Percentiles rank a stretch among this genome's conserved stretches.
Conservation (phyloP, 805 yeast species). For the Yueomyces sp. region DNA sequence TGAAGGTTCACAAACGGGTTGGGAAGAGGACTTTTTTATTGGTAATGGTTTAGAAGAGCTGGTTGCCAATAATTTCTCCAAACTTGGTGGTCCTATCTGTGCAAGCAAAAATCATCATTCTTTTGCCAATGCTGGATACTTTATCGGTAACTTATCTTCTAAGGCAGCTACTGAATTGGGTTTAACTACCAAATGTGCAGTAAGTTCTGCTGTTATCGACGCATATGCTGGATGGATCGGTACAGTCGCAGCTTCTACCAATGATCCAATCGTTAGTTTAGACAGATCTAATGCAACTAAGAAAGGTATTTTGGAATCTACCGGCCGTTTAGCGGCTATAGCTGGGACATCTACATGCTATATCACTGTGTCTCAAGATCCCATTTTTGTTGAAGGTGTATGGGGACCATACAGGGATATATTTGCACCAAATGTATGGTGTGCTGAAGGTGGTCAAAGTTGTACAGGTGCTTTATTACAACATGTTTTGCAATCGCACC, state of each 20-base stretch:
- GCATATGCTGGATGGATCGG: conserved; percentile 99
- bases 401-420: conserved; percentile 99
- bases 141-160: conserved; percentile 58
- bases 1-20: conserved; percentile 73
- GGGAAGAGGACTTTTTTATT: conserved; percentile 72
- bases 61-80: conserved; percentile 58
- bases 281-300: neutral
- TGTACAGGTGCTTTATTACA: conserved; percentile 92
- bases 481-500: conserved; percentile 78
- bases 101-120: conserved; percentile 27
- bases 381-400: conserved; percentile 87
- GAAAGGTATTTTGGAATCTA: conserved; percentile 41
- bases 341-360: conserved; percentile 99
- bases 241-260: conserved; percentile 85
- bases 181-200: conserved; percentile 62
- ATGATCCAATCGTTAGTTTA: conserved; percentile 10
- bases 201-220: conserved; percentile 93
- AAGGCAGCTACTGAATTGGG: conserved; percentile 75
- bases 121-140: conserved; percentile 80
- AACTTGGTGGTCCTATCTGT: conserved; percentile 70
- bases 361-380: conserved; percentile 69
- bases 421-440: conserved; percentile 80
- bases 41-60: conserved; percentile 65
- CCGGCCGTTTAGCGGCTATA: conserved; percentile 89
- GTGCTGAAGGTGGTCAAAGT: conserved; percentile 98